A percentile compares a stretch with the other conserved stretches of the same genome.
Conservation (phyloP, 2,329 filamentous ascomycete species). For the Parastagonospora avenae region DNA sequence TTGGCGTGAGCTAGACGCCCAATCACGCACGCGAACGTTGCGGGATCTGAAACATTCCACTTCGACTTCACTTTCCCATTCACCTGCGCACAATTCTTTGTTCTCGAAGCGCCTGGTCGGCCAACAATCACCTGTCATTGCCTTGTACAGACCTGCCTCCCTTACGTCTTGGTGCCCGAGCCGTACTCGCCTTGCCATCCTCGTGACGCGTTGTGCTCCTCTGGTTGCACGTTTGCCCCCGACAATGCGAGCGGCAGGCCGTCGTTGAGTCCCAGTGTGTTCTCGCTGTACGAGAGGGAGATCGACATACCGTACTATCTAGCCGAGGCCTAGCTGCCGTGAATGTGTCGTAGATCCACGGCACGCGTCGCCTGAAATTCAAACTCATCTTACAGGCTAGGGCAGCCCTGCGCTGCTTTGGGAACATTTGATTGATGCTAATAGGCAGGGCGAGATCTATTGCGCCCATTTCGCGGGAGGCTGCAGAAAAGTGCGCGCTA, state of each 20-base stretch:
- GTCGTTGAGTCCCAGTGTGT: constrained; percentile 21
- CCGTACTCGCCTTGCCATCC: constrained; percentile 16
- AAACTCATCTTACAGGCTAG: constrained; percentile 15
- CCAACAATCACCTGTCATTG: constrained; percentile 41
- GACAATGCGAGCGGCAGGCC: constrained; percentile 26
- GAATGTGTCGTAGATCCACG: constrained; percentile 30
- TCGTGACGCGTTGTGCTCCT: constrained; percentile 23
- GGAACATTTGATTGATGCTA: constrained; percentile 12
- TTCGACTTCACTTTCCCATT: constrained; percentile 24
- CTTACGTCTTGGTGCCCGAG: constrained; percentile 25
- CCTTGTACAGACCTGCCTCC: constrained; percentile 23
- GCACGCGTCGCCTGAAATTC: constrained; percentile 24
- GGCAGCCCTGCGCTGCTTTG: constrained; percentile 16
- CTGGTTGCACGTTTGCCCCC: constrained; percentile 16
- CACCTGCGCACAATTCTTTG: constrained; percentile 15
- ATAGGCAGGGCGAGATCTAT: constrained; percentile 7
- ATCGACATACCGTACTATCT: constrained; percentile 15
- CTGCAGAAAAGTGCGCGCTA: constrained; percentile 29
- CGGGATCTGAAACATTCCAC: constrained; percentile 28
- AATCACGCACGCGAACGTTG: constrained; percentile 21
- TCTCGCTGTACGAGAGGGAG: constrained; percentile 13
- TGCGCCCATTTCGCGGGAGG: constrained; percentile 17
- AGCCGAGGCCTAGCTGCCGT: constrained; percentile 29
- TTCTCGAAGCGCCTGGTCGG: constrained; percentile 36
- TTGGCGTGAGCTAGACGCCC: constrained; percentile 15